These are phyloP conservation scores for Tricholoma saponaceum DNA, from an alignment of 768 basidiomycete species.

Conservation along the genomic window DNA sequence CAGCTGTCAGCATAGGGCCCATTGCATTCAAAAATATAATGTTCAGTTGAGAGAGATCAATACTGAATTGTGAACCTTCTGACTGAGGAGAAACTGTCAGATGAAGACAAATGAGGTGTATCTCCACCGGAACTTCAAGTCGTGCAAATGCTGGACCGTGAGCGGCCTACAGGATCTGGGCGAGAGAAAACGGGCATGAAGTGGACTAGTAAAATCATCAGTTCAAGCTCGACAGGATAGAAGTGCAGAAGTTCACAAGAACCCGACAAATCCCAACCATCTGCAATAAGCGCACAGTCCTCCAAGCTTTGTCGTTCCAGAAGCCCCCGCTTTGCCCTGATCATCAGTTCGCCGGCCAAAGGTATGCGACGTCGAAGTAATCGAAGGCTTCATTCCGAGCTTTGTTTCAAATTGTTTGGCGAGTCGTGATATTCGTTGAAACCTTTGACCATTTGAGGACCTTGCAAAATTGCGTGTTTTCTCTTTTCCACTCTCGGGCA, in stretches of 20 bases:
- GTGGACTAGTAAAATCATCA: slow-evolving; percentile 29
- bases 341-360: slow-evolving; percentile 71
- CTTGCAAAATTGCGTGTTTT: slow-evolving; percentile 42
- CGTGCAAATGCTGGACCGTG: slow-evolving; percentile 66
- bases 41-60: slow-evolving; percentile 64
- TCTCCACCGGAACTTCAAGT: slow-evolving; percentile 61
- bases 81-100: slow-evolving; percentile 61
- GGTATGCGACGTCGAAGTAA: slow-evolving; percentile 57
- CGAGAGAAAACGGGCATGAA: slow-evolving; percentile 58
- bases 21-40: slow-evolving; percentile 51
- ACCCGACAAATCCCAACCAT: slow-evolving; percentile 56
- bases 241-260: slow-evolving; percentile 41
- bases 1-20: slow-evolving; percentile 41
- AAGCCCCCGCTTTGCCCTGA: slow-evolving; percentile 56
- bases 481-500: slow-evolving; percentile 63
- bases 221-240: slow-evolving; percentile 4
- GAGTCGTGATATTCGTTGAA: slow-evolving; percentile 31
- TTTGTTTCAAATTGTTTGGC: slow-evolving; percentile 43
- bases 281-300: slow-evolving; percentile 57
- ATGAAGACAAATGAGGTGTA: slow-evolving; percentile 67
- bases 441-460: slow-evolving; percentile 18
- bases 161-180: slow-evolving; percentile 44
- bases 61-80: slow-evolving; percentile 73
- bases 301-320: slow-evolving; percentile 66
- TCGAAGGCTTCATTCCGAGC: slow-evolving; percentile 57